Evolutionary conservation across 2,329 filamentous ascomycete species (phyloP).

Genomic region (Botrytis hyacinthi): DNA sequence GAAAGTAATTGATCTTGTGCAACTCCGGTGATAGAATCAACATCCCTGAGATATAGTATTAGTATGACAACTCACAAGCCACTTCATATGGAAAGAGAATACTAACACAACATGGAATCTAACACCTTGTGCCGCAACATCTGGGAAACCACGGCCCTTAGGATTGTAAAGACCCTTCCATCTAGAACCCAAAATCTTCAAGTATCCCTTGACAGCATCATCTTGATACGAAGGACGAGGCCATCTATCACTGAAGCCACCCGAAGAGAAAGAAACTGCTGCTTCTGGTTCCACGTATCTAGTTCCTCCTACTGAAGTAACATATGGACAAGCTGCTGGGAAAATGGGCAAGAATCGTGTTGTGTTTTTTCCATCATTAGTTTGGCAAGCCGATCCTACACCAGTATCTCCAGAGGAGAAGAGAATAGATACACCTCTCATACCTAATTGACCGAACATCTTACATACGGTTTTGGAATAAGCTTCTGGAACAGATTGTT

Average conservation of each 20-base stretch:
- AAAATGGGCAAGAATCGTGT: slow-evolving; percentile 60
- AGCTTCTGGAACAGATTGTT: slow-evolving; percentile 59
- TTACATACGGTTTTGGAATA: slow-evolving; percentile 63
- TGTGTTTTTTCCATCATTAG: slow-evolving; percentile 57
- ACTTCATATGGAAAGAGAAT: not conserved
- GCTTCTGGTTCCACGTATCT: slow-evolving; percentile 48
- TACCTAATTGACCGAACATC: slow-evolving; percentile 61
- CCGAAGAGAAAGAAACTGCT: slow-evolving; percentile 40
- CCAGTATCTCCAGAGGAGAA: slow-evolving; percentile 60
- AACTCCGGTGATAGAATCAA: slow-evolving; percentile 46
- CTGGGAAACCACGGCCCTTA: slow-evolving; percentile 53
- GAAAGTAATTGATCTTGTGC: slow-evolving; percentile 20
- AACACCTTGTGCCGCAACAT: slow-evolving; percentile 55
- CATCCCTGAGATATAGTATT: slow-evolving; percentile 19
- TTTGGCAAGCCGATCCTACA: slow-evolving; percentile 51
- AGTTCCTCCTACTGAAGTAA: slow-evolving; percentile 64
- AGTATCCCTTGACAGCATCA: slow-evolving; percentile 45
- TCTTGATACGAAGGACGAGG: slow-evolving; percentile 48
- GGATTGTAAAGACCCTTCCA: slow-evolving; percentile 49
- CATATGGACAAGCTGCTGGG: slow-evolving; percentile 64
- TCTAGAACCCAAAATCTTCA: slow-evolving; percentile 42
- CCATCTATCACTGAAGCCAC: slow-evolving; percentile 54
- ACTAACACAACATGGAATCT: slow-evolving; percentile 46
- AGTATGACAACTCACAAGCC: not conserved
- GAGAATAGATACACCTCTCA: slow-evolving; percentile 61